phyloP scores from a whole-genome alignment of 495 filamentous ascomycete species.

The Tuber magnatum region DNA sequence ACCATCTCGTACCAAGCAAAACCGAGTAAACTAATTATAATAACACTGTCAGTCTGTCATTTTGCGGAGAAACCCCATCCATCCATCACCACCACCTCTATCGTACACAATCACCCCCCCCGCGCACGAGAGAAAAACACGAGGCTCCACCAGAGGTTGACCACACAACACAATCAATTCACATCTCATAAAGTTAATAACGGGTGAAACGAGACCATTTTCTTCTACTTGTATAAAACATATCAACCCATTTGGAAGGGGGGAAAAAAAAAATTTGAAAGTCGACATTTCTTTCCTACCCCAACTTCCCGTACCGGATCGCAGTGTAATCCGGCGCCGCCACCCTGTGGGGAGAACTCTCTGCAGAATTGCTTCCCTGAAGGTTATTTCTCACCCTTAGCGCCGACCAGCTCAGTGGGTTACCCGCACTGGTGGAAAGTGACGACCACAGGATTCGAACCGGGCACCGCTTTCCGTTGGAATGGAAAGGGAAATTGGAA shows the following conservation, averaged over 20 bases:
- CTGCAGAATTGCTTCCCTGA: constrained; percentile 41
- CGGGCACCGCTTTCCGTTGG: constrained; percentile 38
- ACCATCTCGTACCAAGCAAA: not conserved
- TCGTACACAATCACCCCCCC: not conserved
- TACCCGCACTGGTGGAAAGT: constrained; percentile 31
- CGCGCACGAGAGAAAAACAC: not conserved
- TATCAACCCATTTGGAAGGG: not conserved
- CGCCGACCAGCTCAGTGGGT: constrained; percentile 30
- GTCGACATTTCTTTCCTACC: constrained; percentile 24
- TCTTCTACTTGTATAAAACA: not conserved
- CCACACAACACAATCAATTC: not conserved
- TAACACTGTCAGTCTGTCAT: not conserved
- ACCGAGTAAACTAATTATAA: not conserved
- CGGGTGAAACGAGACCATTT: not conserved
- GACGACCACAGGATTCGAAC: constrained; percentile 40
- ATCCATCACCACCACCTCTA: not conserved
- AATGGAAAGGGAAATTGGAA: constrained; percentile 33
- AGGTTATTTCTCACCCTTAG: constrained; percentile 39
- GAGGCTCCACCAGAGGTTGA: not conserved
- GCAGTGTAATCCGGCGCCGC: constrained; percentile 38
- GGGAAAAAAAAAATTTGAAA: constrained; percentile 25
- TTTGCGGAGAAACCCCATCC: not conserved
- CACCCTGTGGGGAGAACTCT: constrained; percentile 39
- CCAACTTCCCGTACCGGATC: constrained; percentile 35
- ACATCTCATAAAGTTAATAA: not conserved